Evolutionary conservation across 1,284 basidiomycete genomes (phyloP), one percentile per base, ranked within the genome.

Genomic region (Papiliotrema flavescens): DNA sequence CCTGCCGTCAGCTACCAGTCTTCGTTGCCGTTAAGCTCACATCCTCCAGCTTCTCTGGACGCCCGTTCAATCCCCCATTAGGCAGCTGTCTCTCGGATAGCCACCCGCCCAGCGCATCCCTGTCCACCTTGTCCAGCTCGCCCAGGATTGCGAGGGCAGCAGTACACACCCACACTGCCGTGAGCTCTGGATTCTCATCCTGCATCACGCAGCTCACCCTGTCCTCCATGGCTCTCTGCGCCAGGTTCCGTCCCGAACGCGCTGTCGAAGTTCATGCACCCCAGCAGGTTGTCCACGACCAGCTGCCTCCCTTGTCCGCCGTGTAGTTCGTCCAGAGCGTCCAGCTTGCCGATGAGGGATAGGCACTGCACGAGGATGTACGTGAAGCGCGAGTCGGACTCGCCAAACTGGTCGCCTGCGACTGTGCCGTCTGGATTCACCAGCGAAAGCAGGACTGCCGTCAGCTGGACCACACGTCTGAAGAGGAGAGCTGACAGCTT

Each of bases 1-100:
- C 90, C 91, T 94, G 60, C 17, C 17, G 15, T 14, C 37, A 47
- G 19, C 26, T 41, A 44, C 22, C 26, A 2, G 17, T 15, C 28
- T 19, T 9, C 17, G n/a, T 45, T 3, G 13, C 34, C 35, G 11
- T 28, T 14, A 19, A 8, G 32, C 85, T 66, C 63, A 94, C 94
- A 70, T 98, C 94, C 78, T 95, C 92, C n/a, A 98, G 80, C 78
- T 98, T 98, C 72, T 98, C 91, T 2, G 95, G 95, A 20, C 95
- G 81, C 0, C 95, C 95, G 64, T 98, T 98, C 56, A 98, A 79
- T 0, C 95, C 96, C 8, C 95, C 95, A 65, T 85, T 92, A 0
- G 92, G 88, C 11, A 97, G 79, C 72, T 98, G 95, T 8, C 95
- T 81, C 69, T 98, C 96, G 11, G 88, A 84, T 2, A 98, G 78